Evolutionary conservation across 2,329 filamentous ascomycete genomes (phyloP).

Genomic region (Neocatenulostroma microsporum): DNA sequence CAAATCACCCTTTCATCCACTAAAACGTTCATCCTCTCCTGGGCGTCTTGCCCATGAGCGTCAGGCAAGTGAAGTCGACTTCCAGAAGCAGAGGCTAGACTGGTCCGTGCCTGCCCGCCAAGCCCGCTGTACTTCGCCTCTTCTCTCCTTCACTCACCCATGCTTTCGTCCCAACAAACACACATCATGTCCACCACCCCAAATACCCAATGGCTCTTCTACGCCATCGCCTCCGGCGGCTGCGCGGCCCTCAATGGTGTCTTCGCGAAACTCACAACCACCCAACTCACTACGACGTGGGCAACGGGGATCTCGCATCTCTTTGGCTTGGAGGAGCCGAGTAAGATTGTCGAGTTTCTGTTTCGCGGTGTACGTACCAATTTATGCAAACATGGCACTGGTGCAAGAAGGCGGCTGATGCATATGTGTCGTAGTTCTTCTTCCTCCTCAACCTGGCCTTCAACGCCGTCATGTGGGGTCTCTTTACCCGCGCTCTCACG

Average conservation of each 20-base stretch:
- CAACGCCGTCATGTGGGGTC: slow-evolving; percentile 75
- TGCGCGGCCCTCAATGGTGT: slow-evolving; percentile 76
- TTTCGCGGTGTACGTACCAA: slow-evolving; percentile 47
- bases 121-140: no score
- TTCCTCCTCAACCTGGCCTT: slow-evolving; percentile 67
- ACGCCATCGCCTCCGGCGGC: slow-evolving; percentile 65
- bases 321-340: slow-evolving; percentile 40
- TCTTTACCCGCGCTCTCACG: slow-evolving; percentile 72
- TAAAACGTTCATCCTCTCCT: no score
- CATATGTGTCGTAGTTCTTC: slow-evolving; percentile 47
- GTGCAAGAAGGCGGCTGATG: no score
- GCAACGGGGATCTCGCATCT: slow-evolving; percentile 42
- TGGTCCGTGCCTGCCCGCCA: no score
- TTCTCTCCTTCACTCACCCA: no score
- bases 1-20: no score
- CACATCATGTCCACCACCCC: slow-evolving; percentile 3
- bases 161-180: no score
- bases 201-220: slow-evolving; percentile 46
- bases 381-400: no score
- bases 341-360: slow-evolving; percentile 42
- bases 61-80: no score
- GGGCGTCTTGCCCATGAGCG: no score
- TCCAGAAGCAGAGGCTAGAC: no score
- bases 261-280: slow-evolving; percentile 73
- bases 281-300: slow-evolving; percentile 49